Evolutionary conservation across 106 monocot genomes (phyloP), one percentile per base, ranked within the genome.

Genomic region (Xerophyta viscosa): DNA sequence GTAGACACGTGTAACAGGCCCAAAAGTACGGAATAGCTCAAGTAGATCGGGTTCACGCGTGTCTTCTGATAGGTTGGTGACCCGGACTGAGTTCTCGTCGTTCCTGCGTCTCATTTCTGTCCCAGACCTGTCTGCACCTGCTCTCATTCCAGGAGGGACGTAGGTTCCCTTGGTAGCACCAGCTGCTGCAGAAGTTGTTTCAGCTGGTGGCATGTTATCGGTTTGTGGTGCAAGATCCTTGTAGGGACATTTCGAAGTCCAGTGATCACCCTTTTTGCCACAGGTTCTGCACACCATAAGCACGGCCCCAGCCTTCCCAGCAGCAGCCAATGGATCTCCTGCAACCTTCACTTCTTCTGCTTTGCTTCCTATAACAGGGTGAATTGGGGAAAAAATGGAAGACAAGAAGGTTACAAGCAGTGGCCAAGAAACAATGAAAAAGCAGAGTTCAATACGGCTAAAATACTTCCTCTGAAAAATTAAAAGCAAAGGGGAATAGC

Each of bases 1-100:
- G 48, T 83, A 87, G 2, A 80, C 83, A 23, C 92, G 79, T 54
- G 64, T 92, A 3, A 92, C 87, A 0, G 77, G 77, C 2, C 92
- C 92, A 54, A 92, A 92, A 0, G 74, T 77, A 27, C 77, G 73
- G 92, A 92, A 87, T 4, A 92, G 82, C 62, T 92, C 92, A 8
- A 79, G 71, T 0, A 92, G 83, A 48, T 92, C 92, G 2, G 87
- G 77, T 27, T 92, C 92, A 11, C 92, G 79, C 0, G 92, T 92
- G 41, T 92, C 87, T 56, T 92, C 92, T 0, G 92, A 92, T 1
- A 92, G 77, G 33, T 92, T 92, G 48, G 83, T 92, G 11, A 87
- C 92, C 0, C 92, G 58, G 14, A 92, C 92, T 0, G 92, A 92
- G 68, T 92, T 92, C 70, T 88, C 88, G 37, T 94, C 94, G 7